A percentile compares a stretch with the other conserved stretches of the same genome.
Evolutionary conservation across 2,329 filamentous ascomycete species (phyloP).

Genomic region (Neofusicoccum laricinum): DNA sequence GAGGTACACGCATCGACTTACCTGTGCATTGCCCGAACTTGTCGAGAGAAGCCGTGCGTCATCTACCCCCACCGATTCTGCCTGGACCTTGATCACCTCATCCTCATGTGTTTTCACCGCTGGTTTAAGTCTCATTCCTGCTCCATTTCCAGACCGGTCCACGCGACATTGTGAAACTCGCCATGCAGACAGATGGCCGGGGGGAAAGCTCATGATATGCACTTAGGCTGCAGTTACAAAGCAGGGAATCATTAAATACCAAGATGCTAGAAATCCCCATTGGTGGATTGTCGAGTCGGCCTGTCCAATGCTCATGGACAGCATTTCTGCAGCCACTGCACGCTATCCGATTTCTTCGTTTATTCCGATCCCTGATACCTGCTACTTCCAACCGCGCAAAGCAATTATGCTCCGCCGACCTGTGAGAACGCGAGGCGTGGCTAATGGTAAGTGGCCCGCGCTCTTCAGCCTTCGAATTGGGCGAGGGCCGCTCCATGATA

Average conservation of each 20-base stretch:
- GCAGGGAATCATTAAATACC: not conserved
- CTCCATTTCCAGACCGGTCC: not conserved
- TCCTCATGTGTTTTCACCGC: not conserved
- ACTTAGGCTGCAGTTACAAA: not conserved
- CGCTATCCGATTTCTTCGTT: not conserved
- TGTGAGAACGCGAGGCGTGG: constrained; percentile 4
- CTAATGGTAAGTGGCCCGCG: constrained; percentile 4
- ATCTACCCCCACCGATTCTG: not conserved
- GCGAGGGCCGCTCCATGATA: not conserved
- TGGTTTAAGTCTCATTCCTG: not conserved
- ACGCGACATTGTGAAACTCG: constrained; percentile 1
- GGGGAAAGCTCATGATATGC: constrained; percentile 1
- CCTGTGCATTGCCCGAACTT: not conserved
- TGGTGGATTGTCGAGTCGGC: not conserved
- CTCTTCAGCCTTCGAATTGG: constrained; percentile 2
- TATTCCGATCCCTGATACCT: not conserved
- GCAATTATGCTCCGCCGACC: not conserved
- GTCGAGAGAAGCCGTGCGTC: not conserved
- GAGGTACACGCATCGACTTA: no score
- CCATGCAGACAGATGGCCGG: not conserved
- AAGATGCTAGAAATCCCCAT: not conserved
- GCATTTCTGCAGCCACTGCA: not conserved
- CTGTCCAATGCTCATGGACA: not conserved
- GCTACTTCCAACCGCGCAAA: not conserved
- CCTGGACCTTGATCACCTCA: not conserved